Percentiles rank a stretch among this genome's conserved stretches.
phyloP scores from a whole-genome alignment of 805 yeast species.

The Candida pseudofarinosa region DNA sequence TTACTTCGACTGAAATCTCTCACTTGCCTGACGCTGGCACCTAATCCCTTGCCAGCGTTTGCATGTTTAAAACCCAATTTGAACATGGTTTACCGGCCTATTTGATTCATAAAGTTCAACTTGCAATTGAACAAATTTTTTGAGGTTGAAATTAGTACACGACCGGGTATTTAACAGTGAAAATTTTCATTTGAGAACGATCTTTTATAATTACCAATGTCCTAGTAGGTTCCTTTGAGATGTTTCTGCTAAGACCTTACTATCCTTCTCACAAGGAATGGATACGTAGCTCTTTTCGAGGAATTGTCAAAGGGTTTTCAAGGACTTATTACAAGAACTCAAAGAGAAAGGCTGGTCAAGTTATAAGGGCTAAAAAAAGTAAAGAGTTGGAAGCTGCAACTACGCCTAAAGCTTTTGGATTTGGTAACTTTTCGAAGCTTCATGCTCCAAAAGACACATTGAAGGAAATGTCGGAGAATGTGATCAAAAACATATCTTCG shows the following conservation, averaged over 20 bases:
- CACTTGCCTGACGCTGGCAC: not conserved
- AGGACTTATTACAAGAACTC: slow-evolving; percentile 1
- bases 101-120: not conserved
- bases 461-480: slow-evolving; percentile 28
- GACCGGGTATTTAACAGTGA: not conserved
- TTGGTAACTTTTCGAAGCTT: slow-evolving; percentile 49
- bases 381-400: slow-evolving; percentile 5
- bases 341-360: slow-evolving; percentile 2
- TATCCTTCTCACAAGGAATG: not conserved
- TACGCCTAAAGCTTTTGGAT: slow-evolving; percentile 15
- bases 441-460: slow-evolving; percentile 35
- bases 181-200: not conserved
- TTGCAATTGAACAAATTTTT: not conserved
- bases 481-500: slow-evolving; percentile 45
- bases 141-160: not conserved
- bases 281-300: not conserved
- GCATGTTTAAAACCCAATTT: not conserved
- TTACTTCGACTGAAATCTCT: not conserved
- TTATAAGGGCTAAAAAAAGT: slow-evolving; percentile 1
- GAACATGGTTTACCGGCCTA: not conserved
- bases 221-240: not conserved
- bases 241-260: not conserved
- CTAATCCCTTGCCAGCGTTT: not conserved
- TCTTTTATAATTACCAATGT: not conserved
- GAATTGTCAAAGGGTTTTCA: not conserved